Evolutionary conservation across 164 flowering plant genomes (phyloP).

Genomic region (Sedum album): DNA sequence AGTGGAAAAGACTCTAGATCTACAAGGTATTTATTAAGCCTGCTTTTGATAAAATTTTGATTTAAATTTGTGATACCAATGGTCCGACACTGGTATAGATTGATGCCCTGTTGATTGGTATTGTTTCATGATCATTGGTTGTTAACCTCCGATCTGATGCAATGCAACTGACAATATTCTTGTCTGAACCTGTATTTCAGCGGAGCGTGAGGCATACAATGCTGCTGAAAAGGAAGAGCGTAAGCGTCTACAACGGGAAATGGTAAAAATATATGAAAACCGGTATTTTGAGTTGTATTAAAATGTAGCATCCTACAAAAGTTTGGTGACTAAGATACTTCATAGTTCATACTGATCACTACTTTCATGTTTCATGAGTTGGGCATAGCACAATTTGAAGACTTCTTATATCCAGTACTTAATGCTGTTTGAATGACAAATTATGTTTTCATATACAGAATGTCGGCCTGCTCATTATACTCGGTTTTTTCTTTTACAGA

Average conservation of each 20-base stretch:
- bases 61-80: neutral
- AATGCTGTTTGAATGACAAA: no score
- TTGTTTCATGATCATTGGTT: no score
- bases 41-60: neutral
- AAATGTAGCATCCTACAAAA: no score
- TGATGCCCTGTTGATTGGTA: neutral
- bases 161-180: neutral
- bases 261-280: slow-evolving; percentile 32
- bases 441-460: neutral
- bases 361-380: neutral
- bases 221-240: slow-evolving; percentile 94
- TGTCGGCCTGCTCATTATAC: neutral
- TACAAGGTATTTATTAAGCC: slow-evolving; percentile 49
- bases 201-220: slow-evolving; percentile 86
- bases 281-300: neutral
- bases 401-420: neutral
- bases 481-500: slow-evolving; percentile 28
- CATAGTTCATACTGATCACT: neutral
- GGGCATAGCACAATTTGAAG: neutral
- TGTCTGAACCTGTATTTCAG: slow-evolving; percentile 25
- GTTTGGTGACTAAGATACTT: no score
- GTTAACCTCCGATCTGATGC: neutral
- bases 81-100: neutral
- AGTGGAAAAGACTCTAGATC: slow-evolving; percentile 81
- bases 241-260: slow-evolving; percentile 42